Conservation (phyloP, 2,329 filamentous ascomycete species). For the Colletotrichum eremochloae region DNA sequence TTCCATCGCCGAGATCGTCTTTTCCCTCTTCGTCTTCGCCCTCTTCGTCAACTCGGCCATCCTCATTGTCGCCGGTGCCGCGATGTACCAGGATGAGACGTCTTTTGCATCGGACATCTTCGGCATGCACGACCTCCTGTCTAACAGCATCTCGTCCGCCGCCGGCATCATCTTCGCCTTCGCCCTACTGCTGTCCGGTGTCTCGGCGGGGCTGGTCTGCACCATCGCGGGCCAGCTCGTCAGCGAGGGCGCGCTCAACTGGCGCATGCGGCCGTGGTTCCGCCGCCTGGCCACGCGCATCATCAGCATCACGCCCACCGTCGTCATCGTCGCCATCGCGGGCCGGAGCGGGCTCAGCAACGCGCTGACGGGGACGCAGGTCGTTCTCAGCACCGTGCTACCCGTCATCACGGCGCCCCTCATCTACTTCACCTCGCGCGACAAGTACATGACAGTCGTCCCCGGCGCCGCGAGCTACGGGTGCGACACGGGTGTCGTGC, state of each 20-base stretch:
- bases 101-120: slow-evolving; percentile 83
- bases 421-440: slow-evolving; percentile 86
- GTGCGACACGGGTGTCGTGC: slow-evolving; percentile 30
- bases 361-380: slow-evolving; percentile 82
- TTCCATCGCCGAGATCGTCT: slow-evolving; percentile 76
- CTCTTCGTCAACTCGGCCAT: slow-evolving; percentile 89
- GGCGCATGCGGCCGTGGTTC: slow-evolving; percentile 82
- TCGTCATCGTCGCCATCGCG: slow-evolving; percentile 84
- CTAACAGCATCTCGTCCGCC: slow-evolving; percentile 75
- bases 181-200: slow-evolving; percentile 82
- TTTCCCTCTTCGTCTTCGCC: slow-evolving; percentile 85
- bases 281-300: slow-evolving; percentile 81
- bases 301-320: slow-evolving; percentile 84
- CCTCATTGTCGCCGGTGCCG: slow-evolving; percentile 86
- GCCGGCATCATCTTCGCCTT: slow-evolving; percentile 89
- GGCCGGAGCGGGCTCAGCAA: slow-evolving; percentile 77
- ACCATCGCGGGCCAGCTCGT: slow-evolving; percentile 94
- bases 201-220: slow-evolving; percentile 87
- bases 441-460: slow-evolving; percentile 75
- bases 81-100: slow-evolving; percentile 73
- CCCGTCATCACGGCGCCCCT: slow-evolving; percentile 86
- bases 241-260: slow-evolving; percentile 83
- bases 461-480: slow-evolving; percentile 37
- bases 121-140: slow-evolving; percentile 81
- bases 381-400: slow-evolving; percentile 81